A percentile compares a stretch with the other conserved stretches of the same genome.
Evolutionary conservation across 176 grass and related monocot genomes (phyloP).

Genomic region (Aegilops speltoides): DNA sequence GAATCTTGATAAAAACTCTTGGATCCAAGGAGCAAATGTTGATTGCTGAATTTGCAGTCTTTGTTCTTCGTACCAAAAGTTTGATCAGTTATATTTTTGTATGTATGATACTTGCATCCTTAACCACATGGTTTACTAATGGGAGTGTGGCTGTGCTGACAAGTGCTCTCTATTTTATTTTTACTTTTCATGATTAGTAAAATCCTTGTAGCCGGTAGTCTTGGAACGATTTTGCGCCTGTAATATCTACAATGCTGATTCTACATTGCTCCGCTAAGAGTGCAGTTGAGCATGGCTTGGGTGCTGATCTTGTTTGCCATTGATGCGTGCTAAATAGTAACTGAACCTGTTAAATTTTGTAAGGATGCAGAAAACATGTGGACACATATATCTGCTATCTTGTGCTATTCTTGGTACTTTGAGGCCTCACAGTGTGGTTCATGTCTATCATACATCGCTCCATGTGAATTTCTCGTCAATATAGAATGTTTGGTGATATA

Average conservation of each 20-base stretch:
- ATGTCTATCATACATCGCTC: too few relatives aligned
- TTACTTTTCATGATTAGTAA: background rate
- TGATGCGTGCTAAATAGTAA: too few relatives aligned
- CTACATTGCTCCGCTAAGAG: background rate
- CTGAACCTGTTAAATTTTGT: background rate
- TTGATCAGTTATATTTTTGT: background rate
- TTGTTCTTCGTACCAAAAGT: conserved; percentile 89
- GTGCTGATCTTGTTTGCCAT: too few relatives aligned
- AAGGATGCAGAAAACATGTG: background rate
- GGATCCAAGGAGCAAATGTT: too few relatives aligned
- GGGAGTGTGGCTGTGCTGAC: conserved; percentile 13
- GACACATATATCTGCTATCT: conserved; percentile 6
- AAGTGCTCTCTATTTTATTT: conserved; percentile 61
- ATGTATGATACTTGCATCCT: background rate
- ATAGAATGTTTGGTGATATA: background rate
- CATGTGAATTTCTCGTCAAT: background rate
- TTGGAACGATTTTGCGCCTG: background rate
- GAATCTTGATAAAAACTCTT: too few relatives aligned
- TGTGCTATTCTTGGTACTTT: background rate
- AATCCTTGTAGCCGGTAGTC: background rate
- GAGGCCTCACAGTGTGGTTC: background rate
- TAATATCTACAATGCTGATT: background rate
- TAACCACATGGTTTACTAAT: background rate
- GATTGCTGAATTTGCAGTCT: conserved; percentile 88
- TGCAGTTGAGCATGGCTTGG: background rate